Conservation (phyloP, 2,329 filamentous ascomycete species). For the Pseudodiploospora longispora region DNA sequence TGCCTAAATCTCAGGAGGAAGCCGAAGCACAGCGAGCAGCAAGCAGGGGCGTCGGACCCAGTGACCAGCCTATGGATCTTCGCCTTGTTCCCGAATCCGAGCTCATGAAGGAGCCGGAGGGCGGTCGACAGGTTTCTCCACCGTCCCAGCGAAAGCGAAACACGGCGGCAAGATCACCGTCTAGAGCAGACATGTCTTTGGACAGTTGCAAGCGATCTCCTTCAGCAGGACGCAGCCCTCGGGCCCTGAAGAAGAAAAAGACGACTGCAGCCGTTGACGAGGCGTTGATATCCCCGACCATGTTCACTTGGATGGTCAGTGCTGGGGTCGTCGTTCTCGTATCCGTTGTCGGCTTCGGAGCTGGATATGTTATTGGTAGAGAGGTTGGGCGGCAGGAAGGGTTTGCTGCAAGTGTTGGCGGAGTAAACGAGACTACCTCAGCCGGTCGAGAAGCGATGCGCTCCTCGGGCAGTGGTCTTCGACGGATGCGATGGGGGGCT, state of each 20-base stretch:
- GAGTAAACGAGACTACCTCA: constrained; percentile 37
- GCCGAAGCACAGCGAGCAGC: constrained; percentile 25
- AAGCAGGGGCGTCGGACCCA: constrained; percentile 33
- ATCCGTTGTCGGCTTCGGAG: constrained; percentile 60
- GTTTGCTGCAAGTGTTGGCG: constrained; percentile 32
- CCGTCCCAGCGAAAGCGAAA: constrained; percentile 17
- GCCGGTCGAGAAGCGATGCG: constrained; percentile 48
- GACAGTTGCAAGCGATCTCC: constrained; percentile 45
- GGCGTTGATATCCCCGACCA: constrained; percentile 47
- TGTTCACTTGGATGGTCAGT: constrained; percentile 57
- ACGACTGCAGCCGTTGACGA: constrained; percentile 26
- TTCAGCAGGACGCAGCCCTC: constrained; percentile 30
- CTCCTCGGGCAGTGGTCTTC: constrained; percentile 42
- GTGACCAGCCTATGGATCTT: constrained; percentile 49
- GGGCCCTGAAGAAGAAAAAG: constrained; percentile 54
- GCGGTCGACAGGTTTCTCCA: constrained; percentile 10
- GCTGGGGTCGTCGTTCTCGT: constrained; percentile 61
- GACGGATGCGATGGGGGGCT: constrained; percentile 46
- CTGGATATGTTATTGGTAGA: constrained; percentile 59
- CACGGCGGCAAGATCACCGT: constrained; percentile 23
- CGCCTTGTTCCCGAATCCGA: constrained; percentile 55
- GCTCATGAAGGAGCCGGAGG: constrained; percentile 33
- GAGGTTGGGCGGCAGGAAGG: constrained; percentile 57
- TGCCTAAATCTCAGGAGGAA: constrained; percentile 57
- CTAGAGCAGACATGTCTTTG: constrained; percentile 15